Evolutionary conservation across 345 rosid genomes (phyloP), one percentile per base, ranked within the genome.

Genomic region (Laguncularia racemosa): DNA sequence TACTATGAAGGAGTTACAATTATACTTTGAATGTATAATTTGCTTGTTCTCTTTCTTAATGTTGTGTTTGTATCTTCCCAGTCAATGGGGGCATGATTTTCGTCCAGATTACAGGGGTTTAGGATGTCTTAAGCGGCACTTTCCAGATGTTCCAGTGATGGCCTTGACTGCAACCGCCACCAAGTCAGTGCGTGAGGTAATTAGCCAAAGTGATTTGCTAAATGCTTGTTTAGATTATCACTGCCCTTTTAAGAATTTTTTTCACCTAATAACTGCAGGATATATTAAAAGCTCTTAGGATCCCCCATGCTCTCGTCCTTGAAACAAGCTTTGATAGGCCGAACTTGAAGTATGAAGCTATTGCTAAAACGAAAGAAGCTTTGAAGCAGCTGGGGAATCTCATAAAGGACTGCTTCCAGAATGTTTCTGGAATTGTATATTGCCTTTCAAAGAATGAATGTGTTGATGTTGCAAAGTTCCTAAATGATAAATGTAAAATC

Each of bases 1-100:
- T 46, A 8, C 19, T 13, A 18, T 6, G 17, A 16, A 47, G 18
- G 16, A 19, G 14, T n/a, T 16, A 20, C 16, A 17, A 20, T 33
- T 33, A 9, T 9, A 33, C 11, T 33, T 48, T 15, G 9, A 6
- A 21, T 57, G 48, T 38, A 13, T 48, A 50, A 48, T 53, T 59
- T 46, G 26, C n/a, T 20, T 47, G 14, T 58, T n/a, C 48, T 47
- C 21, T 40, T 58, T 14, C 3, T 44, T 21, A 48, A 13, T 47
- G 45, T 47, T 47, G 44, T 52, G 48, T 15, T 52, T 52, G 16
- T 33, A 44, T 26, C 62, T 58, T 62, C 67, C 23, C 80, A 89
- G 98, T 65, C 99, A 93, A 66, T 89, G 98, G 98, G 99, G 99
- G 52, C 99, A 89, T 70, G 99, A 89, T 81, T 93, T 89, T 55